Base-by-base conservation (phyloP, 1,284 basidiomycete genomes). In the Trichosporon coremiiforme region DNA sequence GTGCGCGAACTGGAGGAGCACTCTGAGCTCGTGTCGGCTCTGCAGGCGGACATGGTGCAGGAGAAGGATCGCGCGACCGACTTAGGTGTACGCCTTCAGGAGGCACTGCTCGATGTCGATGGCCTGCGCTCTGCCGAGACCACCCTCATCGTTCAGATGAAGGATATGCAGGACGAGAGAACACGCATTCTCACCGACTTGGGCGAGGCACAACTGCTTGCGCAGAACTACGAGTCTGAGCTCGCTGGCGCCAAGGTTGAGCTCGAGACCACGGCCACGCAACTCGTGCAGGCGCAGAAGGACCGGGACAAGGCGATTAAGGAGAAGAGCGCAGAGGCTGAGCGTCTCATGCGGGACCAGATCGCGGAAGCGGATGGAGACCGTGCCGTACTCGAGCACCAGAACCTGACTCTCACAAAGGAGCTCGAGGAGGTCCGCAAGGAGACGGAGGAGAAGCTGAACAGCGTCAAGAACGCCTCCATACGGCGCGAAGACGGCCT, bases 341-440 rank as follows among this genome's bases (percentile, higher is more conserved):
- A 95, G 72, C 87, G 91, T 17, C 86, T 90, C 65, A 88, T 97
- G 79, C 87, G 93, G 0, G 93, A 95, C 80, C 91, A 93, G 77
- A 90, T 92, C 62, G 92, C 92, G 1, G 94, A 96, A 80, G 92
- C 94, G 7, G 92, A 95, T 77, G 93, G 93, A 0, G 93, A 95
- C 82, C 88, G 93, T 17, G 93, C 93, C 0, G 91, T 95, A 4
- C 85, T 95, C 65, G 93, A 95, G 79, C 89, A 93, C 70, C 91
- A 94, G 80, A 91, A 93, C 79, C 88, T 89, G 53, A 91, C 93
- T 72, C 85, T 93, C 33, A 88, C 88, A 68, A 89, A 82, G 64
- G 76, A 83, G 66, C 68, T 83, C 20, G 81, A 83, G 66, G 76
- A 79, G 36, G 68, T 79, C 17, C 78, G 77, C 50, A 64, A 75